phyloP scores from a whole-genome alignment of 2,329 filamentous ascomycete species.

The Gaeumannomyces tritici region DNA sequence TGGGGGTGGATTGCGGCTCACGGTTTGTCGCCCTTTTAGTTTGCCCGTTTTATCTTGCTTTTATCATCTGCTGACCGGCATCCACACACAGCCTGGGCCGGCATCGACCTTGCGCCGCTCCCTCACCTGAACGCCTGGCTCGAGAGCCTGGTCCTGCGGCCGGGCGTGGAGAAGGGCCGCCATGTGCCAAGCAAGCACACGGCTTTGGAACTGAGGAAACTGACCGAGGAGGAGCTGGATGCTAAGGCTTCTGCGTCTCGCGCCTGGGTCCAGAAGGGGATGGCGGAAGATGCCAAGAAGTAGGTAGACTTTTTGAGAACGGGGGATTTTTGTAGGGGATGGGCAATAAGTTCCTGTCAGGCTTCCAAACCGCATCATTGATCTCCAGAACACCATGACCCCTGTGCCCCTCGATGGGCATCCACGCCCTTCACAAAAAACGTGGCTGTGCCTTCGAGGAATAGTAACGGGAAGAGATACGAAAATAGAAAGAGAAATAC shows the following conservation, averaged over 20 bases:
- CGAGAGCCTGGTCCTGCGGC: slow-evolving; percentile 56
- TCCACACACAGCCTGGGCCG: slow-evolving; percentile 47
- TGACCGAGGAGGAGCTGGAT: slow-evolving; percentile 37
- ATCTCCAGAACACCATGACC: too few relatives aligned
- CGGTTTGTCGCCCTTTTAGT: slow-evolving; percentile 25
- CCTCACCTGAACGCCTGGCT: slow-evolving; percentile 71
- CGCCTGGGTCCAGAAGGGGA: slow-evolving; percentile 54
- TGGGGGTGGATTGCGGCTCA: slow-evolving; percentile 65
- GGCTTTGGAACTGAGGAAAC: slow-evolving; percentile 31
- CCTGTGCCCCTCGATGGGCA: too few relatives aligned
- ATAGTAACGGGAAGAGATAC: too few relatives aligned
- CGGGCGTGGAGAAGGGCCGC: slow-evolving; percentile 63
- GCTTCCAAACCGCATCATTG: too few relatives aligned
- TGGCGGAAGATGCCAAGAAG: slow-evolving; percentile 49
- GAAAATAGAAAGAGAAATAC: too few relatives aligned
- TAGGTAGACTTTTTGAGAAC: slow-evolving; percentile 5
- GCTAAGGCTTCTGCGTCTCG: slow-evolving; percentile 35
- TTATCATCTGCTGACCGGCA: background rate
- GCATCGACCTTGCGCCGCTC: slow-evolving; percentile 65
- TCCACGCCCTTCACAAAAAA: too few relatives aligned
- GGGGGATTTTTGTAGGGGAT: background rate
- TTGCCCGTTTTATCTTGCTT: background rate
- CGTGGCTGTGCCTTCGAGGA: too few relatives aligned
- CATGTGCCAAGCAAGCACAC: slow-evolving; percentile 57
- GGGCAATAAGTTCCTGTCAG: too few relatives aligned